Evolutionary conservation across 2,329 filamentous ascomycete genomes (phyloP).

Genomic region (Pseudogymnoascus sp.): DNA sequence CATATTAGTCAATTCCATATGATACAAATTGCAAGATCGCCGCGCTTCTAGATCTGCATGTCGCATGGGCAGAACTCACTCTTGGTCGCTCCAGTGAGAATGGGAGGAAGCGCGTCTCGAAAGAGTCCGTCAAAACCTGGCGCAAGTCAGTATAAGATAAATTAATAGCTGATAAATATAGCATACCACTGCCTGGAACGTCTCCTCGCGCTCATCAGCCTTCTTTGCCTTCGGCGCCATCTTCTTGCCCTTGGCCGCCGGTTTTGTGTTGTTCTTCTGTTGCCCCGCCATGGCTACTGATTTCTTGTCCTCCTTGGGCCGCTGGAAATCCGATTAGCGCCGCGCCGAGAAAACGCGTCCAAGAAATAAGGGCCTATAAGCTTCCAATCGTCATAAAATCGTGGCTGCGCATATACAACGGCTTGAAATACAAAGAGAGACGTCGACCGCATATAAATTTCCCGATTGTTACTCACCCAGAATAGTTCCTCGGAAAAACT

Average conservation of each 20-base stretch:
- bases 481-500: slow-evolving; percentile 9
- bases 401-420: slow-evolving; percentile 4
- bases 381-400: background rate
- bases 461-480: slow-evolving; percentile 9
- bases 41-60: background rate
- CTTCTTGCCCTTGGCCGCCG: slow-evolving; percentile 23
- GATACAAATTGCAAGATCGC: background rate
- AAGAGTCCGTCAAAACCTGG: slow-evolving; percentile 86
- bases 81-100: slow-evolving; percentile 83
- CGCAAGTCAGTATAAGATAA: slow-evolving; percentile 14
- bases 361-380: background rate
- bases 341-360: slow-evolving; percentile 3
- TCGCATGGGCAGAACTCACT: slow-evolving; percentile 43
- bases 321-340: background rate
- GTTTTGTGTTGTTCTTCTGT: slow-evolving; percentile 6
- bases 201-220: slow-evolving; percentile 28
- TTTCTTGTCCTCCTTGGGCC: slow-evolving; percentile 3
- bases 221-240: slow-evolving; percentile 20
- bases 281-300: slow-evolving; percentile 6
- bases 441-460: slow-evolving; percentile 7
- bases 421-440: background rate
- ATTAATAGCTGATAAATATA: background rate
- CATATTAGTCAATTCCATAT: slow-evolving; percentile 19
- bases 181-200: slow-evolving; percentile 29
- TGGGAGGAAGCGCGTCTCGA: slow-evolving; percentile 83